phyloP scores from a whole-genome alignment of 78 protist species.

The Isochrysis galbana region DNA sequence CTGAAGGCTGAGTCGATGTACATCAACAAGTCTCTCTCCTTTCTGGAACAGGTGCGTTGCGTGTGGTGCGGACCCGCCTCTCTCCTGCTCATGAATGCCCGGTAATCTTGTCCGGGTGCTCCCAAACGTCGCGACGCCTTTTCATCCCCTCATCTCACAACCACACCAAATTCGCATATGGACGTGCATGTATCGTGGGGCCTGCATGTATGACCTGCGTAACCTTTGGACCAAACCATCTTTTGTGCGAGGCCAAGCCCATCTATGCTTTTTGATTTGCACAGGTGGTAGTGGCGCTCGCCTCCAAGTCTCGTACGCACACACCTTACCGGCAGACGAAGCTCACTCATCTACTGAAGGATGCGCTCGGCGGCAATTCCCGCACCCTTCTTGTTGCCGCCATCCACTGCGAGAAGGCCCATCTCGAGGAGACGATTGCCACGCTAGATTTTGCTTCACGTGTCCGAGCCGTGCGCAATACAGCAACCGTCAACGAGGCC shows the following conservation, averaged over 20 bases:
- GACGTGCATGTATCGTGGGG: slow-evolving; percentile 22
- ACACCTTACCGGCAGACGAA: slow-evolving; percentile 75
- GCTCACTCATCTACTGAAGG: slow-evolving; percentile 72
- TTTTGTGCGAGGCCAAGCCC: not conserved
- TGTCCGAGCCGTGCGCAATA: slow-evolving; percentile 63
- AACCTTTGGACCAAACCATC: not conserved
- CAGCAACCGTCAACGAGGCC: slow-evolving; percentile 48
- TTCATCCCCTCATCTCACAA: too few relatives aligned
- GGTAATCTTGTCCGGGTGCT: too few relatives aligned
- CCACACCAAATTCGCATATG: too few relatives aligned
- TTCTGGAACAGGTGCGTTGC: slow-evolving; percentile 77
- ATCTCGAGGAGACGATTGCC: slow-evolving; percentile 72
- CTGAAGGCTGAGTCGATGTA: slow-evolving; percentile 66
- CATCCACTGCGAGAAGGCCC: slow-evolving; percentile 24
- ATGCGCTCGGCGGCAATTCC: slow-evolving; percentile 65
- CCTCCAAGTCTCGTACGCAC: slow-evolving; percentile 56
- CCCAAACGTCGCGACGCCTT: too few relatives aligned
- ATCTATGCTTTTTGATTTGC: not conserved
- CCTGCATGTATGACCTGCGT: not conserved
- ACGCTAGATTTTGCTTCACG: slow-evolving; percentile 75
- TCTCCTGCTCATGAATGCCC: too few relatives aligned
- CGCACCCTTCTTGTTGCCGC: slow-evolving; percentile 31
- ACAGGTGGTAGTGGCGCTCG: slow-evolving; percentile 71
- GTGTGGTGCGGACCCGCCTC: too few relatives aligned
- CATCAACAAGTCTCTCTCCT: slow-evolving; percentile 80